phyloP scores from a whole-genome alignment of 2,329 filamentous ascomycete genomes.

The Epichloe scottii region DNA sequence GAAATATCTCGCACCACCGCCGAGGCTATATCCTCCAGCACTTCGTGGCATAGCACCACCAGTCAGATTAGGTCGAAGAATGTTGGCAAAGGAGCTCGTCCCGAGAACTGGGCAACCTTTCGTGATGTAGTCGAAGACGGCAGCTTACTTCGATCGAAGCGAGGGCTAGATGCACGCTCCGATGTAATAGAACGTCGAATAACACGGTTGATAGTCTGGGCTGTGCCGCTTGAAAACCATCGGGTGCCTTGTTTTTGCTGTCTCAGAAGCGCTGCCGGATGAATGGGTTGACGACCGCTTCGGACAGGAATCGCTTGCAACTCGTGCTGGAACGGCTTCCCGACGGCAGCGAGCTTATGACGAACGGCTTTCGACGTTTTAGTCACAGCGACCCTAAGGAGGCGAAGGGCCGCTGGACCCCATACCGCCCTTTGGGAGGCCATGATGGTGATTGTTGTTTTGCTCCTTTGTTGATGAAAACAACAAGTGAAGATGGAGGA shows the following conservation, averaged over 20 bases:
- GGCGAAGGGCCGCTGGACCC: constrained; percentile 42
- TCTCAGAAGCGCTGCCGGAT: constrained; percentile 39
- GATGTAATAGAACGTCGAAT: constrained; percentile 41
- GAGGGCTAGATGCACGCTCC: constrained; percentile 17
- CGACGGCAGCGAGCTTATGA: constrained; percentile 32
- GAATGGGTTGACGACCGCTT: constrained; percentile 36
- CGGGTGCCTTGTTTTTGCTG: constrained; percentile 30
- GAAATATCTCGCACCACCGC: constrained; percentile 73
- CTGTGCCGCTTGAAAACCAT: constrained; percentile 35
- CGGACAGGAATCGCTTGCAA: constrained; percentile 34
- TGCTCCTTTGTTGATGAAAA: not conserved
- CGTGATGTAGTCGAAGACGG: constrained; percentile 36
- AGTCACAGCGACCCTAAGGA: constrained; percentile 38
- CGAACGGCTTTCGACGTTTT: constrained; percentile 40
- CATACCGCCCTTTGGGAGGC: constrained; percentile 43
- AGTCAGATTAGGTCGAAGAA: constrained; percentile 83
- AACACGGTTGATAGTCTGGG: constrained; percentile 29
- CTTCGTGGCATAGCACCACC: constrained; percentile 75
- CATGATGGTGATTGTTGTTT: constrained; percentile 27
- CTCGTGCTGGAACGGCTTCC: constrained; percentile 32
- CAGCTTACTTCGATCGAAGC: constrained; percentile 36
- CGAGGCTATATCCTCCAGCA: constrained; percentile 73
- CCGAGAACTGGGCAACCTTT: constrained; percentile 48
- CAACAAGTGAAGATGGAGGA: not conserved
- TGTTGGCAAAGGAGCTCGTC: constrained; percentile 72